phyloP scores from a whole-genome alignment of 2,329 filamentous ascomycete genomes.

The Alternaria angustiovoidea region DNA sequence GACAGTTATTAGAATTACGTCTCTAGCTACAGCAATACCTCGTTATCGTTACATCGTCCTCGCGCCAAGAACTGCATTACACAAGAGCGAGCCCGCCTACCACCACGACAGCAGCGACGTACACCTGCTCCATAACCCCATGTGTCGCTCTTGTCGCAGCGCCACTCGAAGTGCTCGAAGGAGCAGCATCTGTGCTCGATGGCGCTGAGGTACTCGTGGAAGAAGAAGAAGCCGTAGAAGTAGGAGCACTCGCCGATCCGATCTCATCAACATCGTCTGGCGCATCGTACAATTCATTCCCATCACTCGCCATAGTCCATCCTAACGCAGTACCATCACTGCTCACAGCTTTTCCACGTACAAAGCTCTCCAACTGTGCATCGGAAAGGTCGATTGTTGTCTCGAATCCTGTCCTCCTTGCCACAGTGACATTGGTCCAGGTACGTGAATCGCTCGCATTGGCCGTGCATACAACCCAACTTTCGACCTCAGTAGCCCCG shows the following conservation, averaged over 20 bases:
- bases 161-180: constrained; percentile 8
- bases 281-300: constrained; percentile 16
- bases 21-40: not conserved
- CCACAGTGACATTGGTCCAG: constrained; percentile 22
- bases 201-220: not conserved
- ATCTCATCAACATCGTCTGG: constrained; percentile 18
- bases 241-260: not conserved
- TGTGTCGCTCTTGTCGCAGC: constrained; percentile 14
- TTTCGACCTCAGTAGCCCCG: constrained; percentile 35
- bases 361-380: constrained; percentile 11
- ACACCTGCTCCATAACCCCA: constrained; percentile 13
- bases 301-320: constrained; percentile 21
- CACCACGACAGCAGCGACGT: constrained; percentile 16
- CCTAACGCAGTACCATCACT: constrained; percentile 9
- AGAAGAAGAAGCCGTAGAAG: constrained; percentile 1
- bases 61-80: not conserved
- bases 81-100: constrained; percentile 13
- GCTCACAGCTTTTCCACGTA: constrained; percentile 24
- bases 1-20: not conserved
- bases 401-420: constrained; percentile 24
- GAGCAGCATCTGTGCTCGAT: constrained; percentile 5
- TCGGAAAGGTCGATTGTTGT: constrained; percentile 18
- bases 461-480: constrained; percentile 39
- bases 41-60: not conserved
- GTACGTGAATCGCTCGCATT: constrained; percentile 20